A percentile compares a stretch with the other conserved stretches of the same genome.
phyloP scores from a whole-genome alignment of 495 filamentous ascomycete species.

The Aspergillus avenaceus region DNA sequence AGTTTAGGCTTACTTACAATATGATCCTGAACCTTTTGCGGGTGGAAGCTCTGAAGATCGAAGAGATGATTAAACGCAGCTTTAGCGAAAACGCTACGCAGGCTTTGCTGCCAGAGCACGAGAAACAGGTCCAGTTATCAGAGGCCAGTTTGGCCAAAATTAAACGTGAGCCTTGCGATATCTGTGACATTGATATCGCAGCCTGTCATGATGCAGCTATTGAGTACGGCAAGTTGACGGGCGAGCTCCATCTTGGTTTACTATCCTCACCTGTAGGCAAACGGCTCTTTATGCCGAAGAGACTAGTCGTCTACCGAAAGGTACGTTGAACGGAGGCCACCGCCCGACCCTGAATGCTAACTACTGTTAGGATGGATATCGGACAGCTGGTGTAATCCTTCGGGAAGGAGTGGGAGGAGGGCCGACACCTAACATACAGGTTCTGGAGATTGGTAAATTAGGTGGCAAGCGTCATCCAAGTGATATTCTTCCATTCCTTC shows the following conservation, averaged over 20 bases:
- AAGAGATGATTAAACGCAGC: slow-evolving; percentile 99
- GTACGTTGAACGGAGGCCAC: slow-evolving; percentile 24
- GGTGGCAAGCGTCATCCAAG: slow-evolving; percentile 63
- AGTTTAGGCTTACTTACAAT: slow-evolving; percentile 97
- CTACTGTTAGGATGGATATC: slow-evolving; percentile 59
- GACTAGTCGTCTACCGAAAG: slow-evolving; percentile 70
- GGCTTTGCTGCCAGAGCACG: slow-evolving; percentile 88
- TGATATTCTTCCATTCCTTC: slow-evolving; percentile 76
- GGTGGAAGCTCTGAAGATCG: slow-evolving; percentile 95
- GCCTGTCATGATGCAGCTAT: slow-evolving; percentile 75
- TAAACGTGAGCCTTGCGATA: slow-evolving; percentile 76
- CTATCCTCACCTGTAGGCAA: slow-evolving; percentile 72
- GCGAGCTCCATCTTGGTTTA: slow-evolving; percentile 67
- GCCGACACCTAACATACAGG: slow-evolving; percentile 60
- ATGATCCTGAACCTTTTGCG: slow-evolving; percentile 97
- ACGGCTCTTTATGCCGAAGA: slow-evolving; percentile 66
- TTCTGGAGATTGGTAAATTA: slow-evolving; percentile 67
- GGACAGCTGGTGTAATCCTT: slow-evolving; percentile 76
- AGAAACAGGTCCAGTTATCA: slow-evolving; percentile 88
- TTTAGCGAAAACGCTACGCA: slow-evolving; percentile 99
- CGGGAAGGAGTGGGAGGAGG: slow-evolving; percentile 64
- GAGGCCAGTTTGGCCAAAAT: slow-evolving; percentile 88
- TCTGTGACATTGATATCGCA: slow-evolving; percentile 77
- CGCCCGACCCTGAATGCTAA: slow-evolving; percentile 12
- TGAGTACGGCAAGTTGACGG: slow-evolving; percentile 67